These are phyloP conservation scores for Penicillium verrucosum DNA, from an alignment of 2,329 filamentous ascomycete genomes.

Conservation along the genomic window DNA sequence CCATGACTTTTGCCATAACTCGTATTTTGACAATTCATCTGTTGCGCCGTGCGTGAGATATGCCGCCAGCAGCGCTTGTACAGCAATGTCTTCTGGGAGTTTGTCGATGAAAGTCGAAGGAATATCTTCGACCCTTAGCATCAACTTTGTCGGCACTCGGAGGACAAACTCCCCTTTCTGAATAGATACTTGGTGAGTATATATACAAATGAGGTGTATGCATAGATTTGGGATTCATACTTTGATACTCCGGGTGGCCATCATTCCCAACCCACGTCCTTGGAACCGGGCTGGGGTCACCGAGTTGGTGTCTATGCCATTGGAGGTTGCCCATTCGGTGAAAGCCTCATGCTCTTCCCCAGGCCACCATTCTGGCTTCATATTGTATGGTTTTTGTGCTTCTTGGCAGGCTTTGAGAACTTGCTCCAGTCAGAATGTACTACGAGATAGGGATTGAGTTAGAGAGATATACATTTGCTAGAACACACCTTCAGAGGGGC, in stretches of 20 bases:
- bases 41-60: conserved; percentile 55
- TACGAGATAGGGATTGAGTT: neutral
- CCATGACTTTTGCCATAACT: conserved; percentile 64
- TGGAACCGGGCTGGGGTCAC: conserved; percentile 65
- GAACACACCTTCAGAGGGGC: neutral
- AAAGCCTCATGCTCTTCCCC: conserved; percentile 52
- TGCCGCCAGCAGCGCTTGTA: conserved; percentile 71
- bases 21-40: conserved; percentile 49
- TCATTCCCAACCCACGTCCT: conserved; percentile 73
- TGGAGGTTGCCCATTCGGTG: conserved; percentile 62
- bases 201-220: neutral
- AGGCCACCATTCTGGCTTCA: conserved; percentile 32
- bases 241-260: conserved; percentile 65
- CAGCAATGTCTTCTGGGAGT: conserved; percentile 55
- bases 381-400: conserved; percentile 9
- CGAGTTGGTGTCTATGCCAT: conserved; percentile 65
- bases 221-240: conserved; percentile 41
- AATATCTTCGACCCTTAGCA: conserved; percentile 63
- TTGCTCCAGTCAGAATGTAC: neutral
- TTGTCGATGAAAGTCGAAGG: conserved; percentile 51
- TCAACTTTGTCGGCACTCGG: conserved; percentile 59
- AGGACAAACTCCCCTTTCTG: conserved; percentile 62
- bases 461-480: neutral
- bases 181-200: neutral
- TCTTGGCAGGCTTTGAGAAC: neutral